Base-by-base conservation (phyloP, 1,139 yeast species). In the Geotrichum phurueaensis region DNA sequence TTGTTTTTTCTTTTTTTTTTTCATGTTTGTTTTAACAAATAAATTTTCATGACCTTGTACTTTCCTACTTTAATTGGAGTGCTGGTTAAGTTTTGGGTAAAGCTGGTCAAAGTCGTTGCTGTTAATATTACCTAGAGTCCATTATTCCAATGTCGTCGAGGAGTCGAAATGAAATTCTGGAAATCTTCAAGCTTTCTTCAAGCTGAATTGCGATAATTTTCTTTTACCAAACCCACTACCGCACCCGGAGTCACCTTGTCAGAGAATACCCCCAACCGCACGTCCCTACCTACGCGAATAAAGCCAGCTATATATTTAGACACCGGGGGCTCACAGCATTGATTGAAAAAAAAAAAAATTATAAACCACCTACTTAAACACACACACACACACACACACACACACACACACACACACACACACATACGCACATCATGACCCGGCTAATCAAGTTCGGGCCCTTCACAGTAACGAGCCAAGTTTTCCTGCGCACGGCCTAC, bases 381-480 rank as follows among this genome's bases (percentile, higher is more conserved):
- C 12, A 2, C 12, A 18, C 10, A 33, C 29, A 12, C 10, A 29
- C 27, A 13, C n/a, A 15, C 36, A 22, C 15, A 22, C 33, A 29
- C n/a, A 27, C 15, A 51, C 12, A 2, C 12, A 18, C 10, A 27
- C 15, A 51, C 12, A 2, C 12, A 18, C 10, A 33, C 29, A 12
- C 10, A 29, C 27, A 13, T 23, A 15, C 36, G 22, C 15, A 22
- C 33, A 29, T 47, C 45, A 52, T 59, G 52, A 29, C 45, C 13
- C 15, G 49, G 10, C 43, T 53, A 27, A 60, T 67, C 53, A 58
- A 56, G 56, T 70, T 70, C 54, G 69, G 68, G 23, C 65, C 61
- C 23, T 84, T 78, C 67, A 71, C 79, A 1, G 91, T 86, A 45
- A 82, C 80, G 53, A 73, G 76, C 15, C 91, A 86, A 69, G 89